Evolutionary conservation across 441 rosid species (phyloP).

Genomic region (Sinapis alba): DNA sequence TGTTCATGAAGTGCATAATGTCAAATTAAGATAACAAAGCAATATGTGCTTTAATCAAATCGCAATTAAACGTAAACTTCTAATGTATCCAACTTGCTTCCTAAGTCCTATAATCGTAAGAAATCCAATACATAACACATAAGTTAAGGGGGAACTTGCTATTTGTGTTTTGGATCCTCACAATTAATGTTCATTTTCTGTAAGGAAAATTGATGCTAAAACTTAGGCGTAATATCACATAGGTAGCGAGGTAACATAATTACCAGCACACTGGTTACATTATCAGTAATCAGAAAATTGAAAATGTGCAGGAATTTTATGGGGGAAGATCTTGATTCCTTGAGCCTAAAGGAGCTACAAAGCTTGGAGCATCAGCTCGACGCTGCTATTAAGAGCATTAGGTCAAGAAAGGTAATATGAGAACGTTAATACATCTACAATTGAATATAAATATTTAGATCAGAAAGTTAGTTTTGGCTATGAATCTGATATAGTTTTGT

Average conservation of each 20-base stretch:
- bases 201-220: neutral
- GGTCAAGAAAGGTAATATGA: slow-evolving; percentile 75
- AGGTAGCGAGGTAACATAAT: slow-evolving; percentile 1
- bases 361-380: slow-evolving; percentile 91
- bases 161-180: neutral
- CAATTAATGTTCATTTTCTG: neutral
- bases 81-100: neutral
- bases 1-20: neutral
- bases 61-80: slow-evolving; percentile 5
- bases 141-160: neutral
- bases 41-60: neutral
- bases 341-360: slow-evolving; percentile 84
- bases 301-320: slow-evolving; percentile 62
- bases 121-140: neutral
- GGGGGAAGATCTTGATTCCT: slow-evolving; percentile 80
- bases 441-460: neutral
- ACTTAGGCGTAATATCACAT: neutral
- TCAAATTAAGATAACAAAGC: neutral
- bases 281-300: neutral
- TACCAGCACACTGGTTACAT: neutral
- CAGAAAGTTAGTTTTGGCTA: neutral
- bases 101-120: neutral
- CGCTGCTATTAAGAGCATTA: slow-evolving; percentile 76
- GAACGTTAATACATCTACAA: neutral
- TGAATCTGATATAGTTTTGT: neutral